phyloP scores from a whole-genome alignment of 2,329 filamentous ascomycete genomes.

The Neonectria punicea region DNA sequence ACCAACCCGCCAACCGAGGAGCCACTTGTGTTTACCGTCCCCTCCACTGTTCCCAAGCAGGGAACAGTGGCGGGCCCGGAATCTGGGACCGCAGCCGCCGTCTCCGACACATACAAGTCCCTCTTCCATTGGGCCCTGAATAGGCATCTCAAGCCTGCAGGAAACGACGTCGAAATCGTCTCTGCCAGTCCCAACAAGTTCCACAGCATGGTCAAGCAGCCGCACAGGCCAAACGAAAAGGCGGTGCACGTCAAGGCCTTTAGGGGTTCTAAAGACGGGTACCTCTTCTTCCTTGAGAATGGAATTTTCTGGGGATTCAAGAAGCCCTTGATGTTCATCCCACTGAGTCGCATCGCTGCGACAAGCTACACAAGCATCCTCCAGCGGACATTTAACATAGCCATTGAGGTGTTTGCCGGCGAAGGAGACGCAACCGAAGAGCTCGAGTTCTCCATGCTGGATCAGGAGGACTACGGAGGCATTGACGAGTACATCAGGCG shows the following conservation, averaged over 20 bases:
- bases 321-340: conserved; percentile 74
- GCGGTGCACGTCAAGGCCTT: conserved; percentile 75
- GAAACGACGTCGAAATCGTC: conserved; percentile 60
- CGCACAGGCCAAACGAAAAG: conserved; percentile 69
- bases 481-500: conserved; percentile 73
- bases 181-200: conserved; percentile 66
- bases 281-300: conserved; percentile 72
- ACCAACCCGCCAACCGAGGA: conserved; percentile 58
- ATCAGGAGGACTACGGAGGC: conserved; percentile 73
- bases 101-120: conserved; percentile 68
- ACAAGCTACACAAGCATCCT: conserved; percentile 76
- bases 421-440: conserved; percentile 65
- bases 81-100: conserved; percentile 59
- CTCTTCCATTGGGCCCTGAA: conserved; percentile 71
- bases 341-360: conserved; percentile 68
- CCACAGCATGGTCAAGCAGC: conserved; percentile 65
- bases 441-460: conserved; percentile 75
- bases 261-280: conserved; percentile 75
- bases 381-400: conserved; percentile 75
- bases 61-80: conserved; percentile 65
- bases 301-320: conserved; percentile 78
- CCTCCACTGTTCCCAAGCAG: conserved; percentile 68
- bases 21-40: conserved; percentile 72
- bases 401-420: conserved; percentile 66
- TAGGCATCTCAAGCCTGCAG: conserved; percentile 60